Evolutionary conservation across 768 basidiomycete genomes (phyloP), one percentile per base, ranked within the genome.

Genomic region (Lactarius trivialis): DNA sequence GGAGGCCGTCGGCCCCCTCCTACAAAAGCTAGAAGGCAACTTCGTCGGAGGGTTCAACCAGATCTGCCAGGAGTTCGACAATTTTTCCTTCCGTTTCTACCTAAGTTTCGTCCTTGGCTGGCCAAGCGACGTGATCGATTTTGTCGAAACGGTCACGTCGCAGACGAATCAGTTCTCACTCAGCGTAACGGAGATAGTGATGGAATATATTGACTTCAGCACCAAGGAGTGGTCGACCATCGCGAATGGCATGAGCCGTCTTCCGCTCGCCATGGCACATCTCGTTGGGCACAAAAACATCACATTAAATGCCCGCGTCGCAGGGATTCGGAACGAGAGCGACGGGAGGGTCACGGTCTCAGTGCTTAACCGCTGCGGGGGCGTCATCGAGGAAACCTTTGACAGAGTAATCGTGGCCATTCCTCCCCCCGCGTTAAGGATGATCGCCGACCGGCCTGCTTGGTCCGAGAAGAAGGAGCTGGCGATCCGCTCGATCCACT

Each of bases 101-200:
- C 62, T 69, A 34, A 41, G 8, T 28, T 55, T 36, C 21, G 7
- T 39, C 21, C 55, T 60, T 32, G 55, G 30, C 5, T 70, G 67
- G 63, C 66, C 66, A 24, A 39, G 43, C 24, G 65, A 60, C 11
- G 66, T 69, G 15, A 57, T 69, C 3, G 69, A 70, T 49, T 69
- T 69, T n/a, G 17, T 65, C 49, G 69, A 69, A 56, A 70, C 67
- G n/a, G 52, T 70, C 50, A 58, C 56, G 4, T 69, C 68, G 19
- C 68, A 69, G 28, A 69, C 68, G 24, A 69, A 69, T 50, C 68
- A 69, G 52, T 69, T 69, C 69, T 50, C 60, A 12, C 69, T 70
- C 45, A 69, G 68, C 61, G 65, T 68, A n/a, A 60, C 67, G 11
- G 68, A 69, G 64, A 63, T 69, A 60, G 50, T 69, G 14, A 69